These are phyloP conservation scores for Aristolochia fimbriata DNA, from an alignment of 164 flowering plant genomes.

Conservation along the genomic window DNA sequence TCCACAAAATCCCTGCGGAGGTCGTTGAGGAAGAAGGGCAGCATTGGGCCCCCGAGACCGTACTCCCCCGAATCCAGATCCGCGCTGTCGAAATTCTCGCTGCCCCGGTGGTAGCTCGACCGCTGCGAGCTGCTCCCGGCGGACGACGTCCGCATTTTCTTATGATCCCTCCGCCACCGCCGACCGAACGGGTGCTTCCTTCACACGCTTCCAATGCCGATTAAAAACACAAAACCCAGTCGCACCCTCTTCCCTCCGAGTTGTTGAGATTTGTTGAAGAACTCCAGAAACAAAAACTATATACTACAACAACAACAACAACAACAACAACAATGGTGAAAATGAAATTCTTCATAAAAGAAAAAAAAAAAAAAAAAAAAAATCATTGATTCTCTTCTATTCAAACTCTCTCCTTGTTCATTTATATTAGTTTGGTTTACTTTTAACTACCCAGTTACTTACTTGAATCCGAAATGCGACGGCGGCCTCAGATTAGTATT, in stretches of 20 bases:
- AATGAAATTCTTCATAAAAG: too few species aligned
- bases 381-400: too few species aligned
- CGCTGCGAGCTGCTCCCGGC: slow-evolving; percentile 13
- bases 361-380: too few species aligned
- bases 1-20: slow-evolving; percentile 56
- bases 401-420: too few species aligned
- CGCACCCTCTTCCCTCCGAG: not conserved
- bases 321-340: not conserved
- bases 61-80: slow-evolving; percentile 17
- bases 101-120: slow-evolving; percentile 12
- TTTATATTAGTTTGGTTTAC: too few species aligned
- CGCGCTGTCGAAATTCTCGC: slow-evolving; percentile 9
- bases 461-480: too few species aligned
- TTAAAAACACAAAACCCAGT: slow-evolving; percentile 9
- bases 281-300: not conserved
- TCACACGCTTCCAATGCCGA: slow-evolving; percentile 9
- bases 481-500: too few species aligned
- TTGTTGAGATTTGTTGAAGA: slow-evolving; percentile 17
- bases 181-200: too few species aligned
- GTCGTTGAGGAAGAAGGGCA: slow-evolving; percentile 68
- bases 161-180: not conserved
- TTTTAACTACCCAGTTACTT: too few species aligned
- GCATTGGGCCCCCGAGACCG: slow-evolving; percentile 67
- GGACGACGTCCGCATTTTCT: slow-evolving; percentile 15
- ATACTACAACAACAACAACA: not conserved